A percentile compares a stretch with the other conserved stretches of the same genome.
phyloP scores from a whole-genome alignment of 305 asterid species.

The Plantago rigida region DNA sequence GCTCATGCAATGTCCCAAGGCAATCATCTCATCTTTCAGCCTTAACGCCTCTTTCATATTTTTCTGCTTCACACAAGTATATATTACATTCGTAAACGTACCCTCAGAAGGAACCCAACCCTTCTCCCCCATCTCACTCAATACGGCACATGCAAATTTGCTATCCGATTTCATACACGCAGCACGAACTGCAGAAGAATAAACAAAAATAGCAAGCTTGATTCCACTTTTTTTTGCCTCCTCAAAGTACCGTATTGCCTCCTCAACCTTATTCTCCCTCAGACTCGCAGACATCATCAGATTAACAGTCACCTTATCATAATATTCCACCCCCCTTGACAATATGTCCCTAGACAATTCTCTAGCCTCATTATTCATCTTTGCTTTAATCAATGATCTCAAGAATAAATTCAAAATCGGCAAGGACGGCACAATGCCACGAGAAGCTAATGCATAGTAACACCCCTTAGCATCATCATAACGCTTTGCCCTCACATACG shows the following conservation, averaged over 20 bases:
- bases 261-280: conserved; percentile 45
- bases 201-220: conserved; percentile 40
- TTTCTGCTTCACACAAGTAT: conserved; percentile 51
- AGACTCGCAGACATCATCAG: conserved; percentile 54
- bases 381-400: conserved; percentile 38
- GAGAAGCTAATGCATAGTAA: conserved; percentile 38
- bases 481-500: conserved; percentile 41
- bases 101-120: conserved; percentile 68
- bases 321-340: conserved; percentile 26
- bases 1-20: conserved; percentile 44
- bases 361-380: conserved; percentile 37
- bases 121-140: conserved; percentile 59
- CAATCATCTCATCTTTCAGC: conserved; percentile 67
- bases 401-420: conserved; percentile 37
- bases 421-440: conserved; percentile 31
- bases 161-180: conserved; percentile 43
- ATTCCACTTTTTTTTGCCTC: conserved; percentile 44
- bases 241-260: conserved; percentile 45
- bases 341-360: conserved; percentile 38
- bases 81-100: conserved; percentile 41
- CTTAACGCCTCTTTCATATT: conserved; percentile 55
- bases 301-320: conserved; percentile 47
- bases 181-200: conserved; percentile 42
- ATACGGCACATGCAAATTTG: conserved; percentile 35
- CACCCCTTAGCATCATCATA: conserved; percentile 53